Evolutionary conservation across 2,329 filamentous ascomycete genomes (phyloP).

Genomic region (Calonectria pauciramosa): DNA sequence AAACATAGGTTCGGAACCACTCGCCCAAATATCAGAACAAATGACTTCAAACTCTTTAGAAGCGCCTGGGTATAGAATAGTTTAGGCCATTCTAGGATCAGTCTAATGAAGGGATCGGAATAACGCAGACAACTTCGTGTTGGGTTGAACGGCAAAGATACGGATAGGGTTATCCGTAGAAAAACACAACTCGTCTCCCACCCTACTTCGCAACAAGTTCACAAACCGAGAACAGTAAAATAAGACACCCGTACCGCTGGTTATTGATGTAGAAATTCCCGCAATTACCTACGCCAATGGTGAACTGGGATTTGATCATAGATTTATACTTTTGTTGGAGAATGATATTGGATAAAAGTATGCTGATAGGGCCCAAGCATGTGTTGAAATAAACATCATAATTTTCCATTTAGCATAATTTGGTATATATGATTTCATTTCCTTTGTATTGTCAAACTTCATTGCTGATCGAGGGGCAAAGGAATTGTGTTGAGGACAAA

Average conservation of each 20-base stretch:
- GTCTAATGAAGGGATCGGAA: background rate
- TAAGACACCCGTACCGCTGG: background rate
- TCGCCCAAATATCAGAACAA: background rate
- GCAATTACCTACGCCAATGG: background rate
- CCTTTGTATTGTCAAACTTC: too few species aligned
- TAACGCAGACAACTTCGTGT: background rate
- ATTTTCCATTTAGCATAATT: background rate
- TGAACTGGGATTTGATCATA: background rate
- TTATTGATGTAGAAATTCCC: background rate
- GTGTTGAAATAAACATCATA: too few species aligned
- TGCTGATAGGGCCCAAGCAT: background rate
- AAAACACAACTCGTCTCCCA: background rate
- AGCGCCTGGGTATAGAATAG: background rate
- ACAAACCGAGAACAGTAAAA: background rate
- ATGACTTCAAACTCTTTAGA: background rate
- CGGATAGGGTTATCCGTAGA: slow-evolving; percentile 8
- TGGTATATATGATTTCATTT: background rate
- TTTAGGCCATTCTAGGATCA: background rate
- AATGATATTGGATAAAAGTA: background rate
- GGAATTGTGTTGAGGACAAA: background rate
- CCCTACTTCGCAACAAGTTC: background rate
- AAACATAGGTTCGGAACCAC: background rate
- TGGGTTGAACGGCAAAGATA: background rate
- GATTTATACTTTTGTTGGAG: background rate
- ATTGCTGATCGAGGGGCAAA: background rate